Evolutionary conservation across 768 basidiomycete genomes (phyloP).

Genomic region (Boletus sp.): DNA sequence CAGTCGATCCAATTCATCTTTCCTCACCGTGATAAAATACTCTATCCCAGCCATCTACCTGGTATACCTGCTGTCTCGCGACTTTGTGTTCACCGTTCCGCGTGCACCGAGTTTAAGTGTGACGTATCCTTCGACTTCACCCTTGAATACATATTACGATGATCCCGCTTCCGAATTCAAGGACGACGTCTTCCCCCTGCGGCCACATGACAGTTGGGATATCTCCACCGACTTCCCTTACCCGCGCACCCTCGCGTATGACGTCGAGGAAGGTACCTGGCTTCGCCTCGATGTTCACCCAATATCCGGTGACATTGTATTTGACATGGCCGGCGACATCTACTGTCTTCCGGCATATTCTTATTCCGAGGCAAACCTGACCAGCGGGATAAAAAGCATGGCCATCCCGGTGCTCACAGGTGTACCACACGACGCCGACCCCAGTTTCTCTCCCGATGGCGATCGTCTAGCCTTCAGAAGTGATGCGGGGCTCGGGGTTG

Average conservation of each 20-base stretch:
- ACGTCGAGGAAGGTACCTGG: constrained; percentile 75
- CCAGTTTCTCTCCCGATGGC: constrained; percentile 68
- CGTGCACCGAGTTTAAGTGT: not conserved
- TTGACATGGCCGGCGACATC: constrained; percentile 72
- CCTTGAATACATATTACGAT: constrained; percentile 12
- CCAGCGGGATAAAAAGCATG: constrained; percentile 25
- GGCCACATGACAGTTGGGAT: constrained; percentile 56
- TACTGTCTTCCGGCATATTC: constrained; percentile 59
- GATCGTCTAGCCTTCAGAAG: constrained; percentile 65
- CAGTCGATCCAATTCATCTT: not conserved
- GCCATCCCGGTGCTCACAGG: constrained; percentile 63
- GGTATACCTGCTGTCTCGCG: constrained; percentile 15
- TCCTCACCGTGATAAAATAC: constrained; percentile 17
- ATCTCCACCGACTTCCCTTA: constrained; percentile 74
- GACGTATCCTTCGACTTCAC: constrained; percentile 4
- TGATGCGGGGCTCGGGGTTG: constrained; percentile 68
- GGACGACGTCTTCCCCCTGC: constrained; percentile 61
- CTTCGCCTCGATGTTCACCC: constrained; percentile 70
- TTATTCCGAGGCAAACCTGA: constrained; percentile 31
- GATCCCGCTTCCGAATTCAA: constrained; percentile 43
- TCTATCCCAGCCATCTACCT: constrained; percentile 20
- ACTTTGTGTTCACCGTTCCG: not conserved
- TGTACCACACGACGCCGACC: constrained; percentile 68
- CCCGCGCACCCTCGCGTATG: constrained; percentile 61
- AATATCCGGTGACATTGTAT: constrained; percentile 65